phyloP scores from a whole-genome alignment of 2,329 filamentous ascomycete species.

The Botryotinia globosa region DNA sequence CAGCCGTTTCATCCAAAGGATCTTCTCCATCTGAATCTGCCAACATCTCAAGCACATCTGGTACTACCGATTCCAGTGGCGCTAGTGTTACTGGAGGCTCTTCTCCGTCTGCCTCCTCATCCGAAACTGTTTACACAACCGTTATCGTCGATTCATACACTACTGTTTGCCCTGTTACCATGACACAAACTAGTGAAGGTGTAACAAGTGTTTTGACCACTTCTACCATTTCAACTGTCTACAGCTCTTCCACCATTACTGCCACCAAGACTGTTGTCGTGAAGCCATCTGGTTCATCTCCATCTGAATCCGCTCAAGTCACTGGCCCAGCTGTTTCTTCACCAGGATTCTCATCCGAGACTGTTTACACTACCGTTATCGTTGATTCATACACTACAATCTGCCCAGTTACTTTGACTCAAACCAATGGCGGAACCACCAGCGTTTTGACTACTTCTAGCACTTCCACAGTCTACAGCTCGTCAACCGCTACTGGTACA shows the following conservation, averaged over 20 bases:
- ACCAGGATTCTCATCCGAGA: not conserved
- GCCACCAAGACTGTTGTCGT: not conserved
- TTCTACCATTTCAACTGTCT: slow-evolving; percentile 3
- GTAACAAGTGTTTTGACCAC: not conserved
- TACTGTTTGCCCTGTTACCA: slow-evolving; percentile 7
- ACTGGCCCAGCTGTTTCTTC: not conserved
- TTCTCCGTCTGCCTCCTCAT: not conserved
- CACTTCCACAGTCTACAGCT: slow-evolving; percentile 2
- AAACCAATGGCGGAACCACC: not conserved
- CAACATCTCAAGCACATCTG: not conserved
- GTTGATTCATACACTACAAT: slow-evolving; percentile 2
- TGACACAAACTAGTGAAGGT: slow-evolving; percentile 3
- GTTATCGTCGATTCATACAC: slow-evolving; percentile 11
- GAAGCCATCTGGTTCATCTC: not conserved
- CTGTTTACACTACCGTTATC: not conserved
- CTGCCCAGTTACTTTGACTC: slow-evolving; percentile 10
- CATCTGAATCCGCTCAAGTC: not conserved
- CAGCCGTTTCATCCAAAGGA: not conserved
- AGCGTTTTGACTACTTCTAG: not conserved
- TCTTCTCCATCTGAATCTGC: not conserved
- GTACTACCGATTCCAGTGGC: not conserved
- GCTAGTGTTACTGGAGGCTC: not conserved
- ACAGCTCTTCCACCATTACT: not conserved
- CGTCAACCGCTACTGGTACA: slow-evolving; percentile 1
- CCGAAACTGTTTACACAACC: not conserved